These are phyloP conservation scores for Termitomyces sp. DNA, from an alignment of 768 basidiomycete genomes.

Conservation along the genomic window DNA sequence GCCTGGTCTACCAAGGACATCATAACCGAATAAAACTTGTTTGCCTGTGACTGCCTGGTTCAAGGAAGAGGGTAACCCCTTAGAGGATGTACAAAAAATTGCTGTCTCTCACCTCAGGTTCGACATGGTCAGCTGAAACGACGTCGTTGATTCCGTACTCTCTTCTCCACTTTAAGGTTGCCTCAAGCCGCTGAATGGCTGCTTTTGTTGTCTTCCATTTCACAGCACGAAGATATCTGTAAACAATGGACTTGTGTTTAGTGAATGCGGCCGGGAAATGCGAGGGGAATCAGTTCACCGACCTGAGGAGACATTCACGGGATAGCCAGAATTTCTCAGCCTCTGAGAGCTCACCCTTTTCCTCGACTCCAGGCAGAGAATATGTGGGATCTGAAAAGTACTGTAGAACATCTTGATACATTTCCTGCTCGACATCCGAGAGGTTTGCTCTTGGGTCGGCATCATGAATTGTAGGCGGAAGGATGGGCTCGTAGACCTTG, in stretches of 20 bases:
- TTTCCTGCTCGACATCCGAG: conserved; percentile 36
- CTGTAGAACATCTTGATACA: conserved; percentile 48
- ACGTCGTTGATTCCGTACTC: conserved; percentile 68
- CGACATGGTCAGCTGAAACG: conserved; percentile 56
- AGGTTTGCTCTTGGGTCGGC: conserved; percentile 30
- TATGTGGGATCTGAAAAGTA: conserved; percentile 55
- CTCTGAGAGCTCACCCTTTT: conserved; percentile 45
- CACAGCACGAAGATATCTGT: conserved; percentile 68
- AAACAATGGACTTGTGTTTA: not conserved
- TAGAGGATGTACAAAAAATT: not conserved
- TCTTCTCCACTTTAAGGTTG: conserved; percentile 72
- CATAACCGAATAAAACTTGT: conserved; percentile 72
- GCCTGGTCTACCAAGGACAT: conserved; percentile 55
- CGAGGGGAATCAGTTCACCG: conserved; percentile 2
- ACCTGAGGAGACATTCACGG: conserved; percentile 69
- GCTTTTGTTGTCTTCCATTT: conserved; percentile 62
- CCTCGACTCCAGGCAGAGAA: conserved; percentile 36
- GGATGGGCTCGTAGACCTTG: conserved; percentile 29
- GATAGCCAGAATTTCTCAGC: conserved; percentile 80
- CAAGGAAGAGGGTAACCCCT: not conserved
- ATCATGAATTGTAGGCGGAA: conserved; percentile 22
- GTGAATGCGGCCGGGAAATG: not conserved
- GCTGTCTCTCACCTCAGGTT: conserved; percentile 56
- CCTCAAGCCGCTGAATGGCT: conserved; percentile 62
- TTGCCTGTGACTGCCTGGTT: conserved; percentile 76